phyloP scores from a whole-genome alignment of 2,329 filamentous ascomycete genomes.

The Xylaria sp. region DNA sequence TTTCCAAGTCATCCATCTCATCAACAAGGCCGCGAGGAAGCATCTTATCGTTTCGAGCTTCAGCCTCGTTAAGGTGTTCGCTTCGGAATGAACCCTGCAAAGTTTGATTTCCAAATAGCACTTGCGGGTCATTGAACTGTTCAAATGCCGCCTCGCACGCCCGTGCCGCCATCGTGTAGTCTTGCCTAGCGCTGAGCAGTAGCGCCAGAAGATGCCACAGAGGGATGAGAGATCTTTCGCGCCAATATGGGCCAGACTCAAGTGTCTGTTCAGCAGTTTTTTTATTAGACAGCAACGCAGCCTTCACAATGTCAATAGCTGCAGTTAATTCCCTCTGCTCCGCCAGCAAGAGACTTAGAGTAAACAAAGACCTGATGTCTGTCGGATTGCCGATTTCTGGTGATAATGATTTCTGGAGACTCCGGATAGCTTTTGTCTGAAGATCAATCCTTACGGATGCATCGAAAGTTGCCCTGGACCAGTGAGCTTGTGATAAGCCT shows the following conservation, averaged over 20 bases:
- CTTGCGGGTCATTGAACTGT: conserved; percentile 78
- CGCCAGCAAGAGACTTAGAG: conserved; percentile 84
- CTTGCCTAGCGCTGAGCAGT: conserved; percentile 84
- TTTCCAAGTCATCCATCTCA: conserved; percentile 84
- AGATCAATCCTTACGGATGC: conserved; percentile 75
- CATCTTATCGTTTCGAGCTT: conserved; percentile 50
- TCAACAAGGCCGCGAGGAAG: conserved; percentile 68
- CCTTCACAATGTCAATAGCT: conserved; percentile 85
- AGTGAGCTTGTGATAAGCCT: conserved; percentile 85
- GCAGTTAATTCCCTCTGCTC: conserved; percentile 83
- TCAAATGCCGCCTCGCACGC: conserved; percentile 93
- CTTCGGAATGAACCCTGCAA: conserved; percentile 64
- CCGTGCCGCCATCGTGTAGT: conserved; percentile 80
- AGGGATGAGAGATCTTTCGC: conserved; percentile 75
- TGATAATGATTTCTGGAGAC: conserved; percentile 77
- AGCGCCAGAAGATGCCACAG: conserved; percentile 93
- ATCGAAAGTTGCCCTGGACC: conserved; percentile 84
- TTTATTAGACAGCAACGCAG: conserved; percentile 72
- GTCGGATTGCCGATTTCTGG: conserved; percentile 71
- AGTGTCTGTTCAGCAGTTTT: conserved; percentile 56
- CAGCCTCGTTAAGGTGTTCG: conserved; percentile 72
- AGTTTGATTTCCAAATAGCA: conserved; percentile 73
- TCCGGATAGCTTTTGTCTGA: conserved; percentile 80
- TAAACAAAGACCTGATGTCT: conserved; percentile 81
- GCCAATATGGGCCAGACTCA: conserved; percentile 63